phyloP scores from a whole-genome alignment of 352 stramenopile species.

The Phytophthora citricola region DNA sequence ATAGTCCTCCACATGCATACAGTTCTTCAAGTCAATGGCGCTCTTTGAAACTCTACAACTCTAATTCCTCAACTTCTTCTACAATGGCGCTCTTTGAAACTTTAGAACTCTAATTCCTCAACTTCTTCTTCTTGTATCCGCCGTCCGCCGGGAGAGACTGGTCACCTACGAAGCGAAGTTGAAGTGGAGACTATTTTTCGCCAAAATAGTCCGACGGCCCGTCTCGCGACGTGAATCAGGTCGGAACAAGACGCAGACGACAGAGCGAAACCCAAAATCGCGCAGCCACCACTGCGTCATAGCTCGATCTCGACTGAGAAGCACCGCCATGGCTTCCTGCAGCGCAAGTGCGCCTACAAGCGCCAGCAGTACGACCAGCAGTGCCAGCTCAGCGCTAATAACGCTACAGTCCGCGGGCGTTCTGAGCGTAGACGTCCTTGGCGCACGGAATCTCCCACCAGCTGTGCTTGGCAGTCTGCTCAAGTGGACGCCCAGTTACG shows the following conservation, averaged over 20 bases:
- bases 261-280: neutral
- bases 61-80: too few species aligned
- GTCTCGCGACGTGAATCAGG: slow-evolving; percentile 25
- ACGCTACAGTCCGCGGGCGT: slow-evolving; percentile 38
- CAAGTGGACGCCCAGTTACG: slow-evolving; percentile 74
- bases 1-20: too few species aligned
- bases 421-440: slow-evolving; percentile 65
- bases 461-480: slow-evolving; percentile 71
- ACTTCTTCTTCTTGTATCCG: too few species aligned
- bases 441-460: slow-evolving; percentile 61
- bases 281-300: slow-evolving; percentile 7
- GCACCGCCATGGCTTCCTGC: slow-evolving; percentile 45
- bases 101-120: too few species aligned
- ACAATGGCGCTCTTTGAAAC: too few species aligned
- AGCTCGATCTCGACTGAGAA: slow-evolving; percentile 17
- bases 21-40: too few species aligned
- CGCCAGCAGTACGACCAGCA: slow-evolving; percentile 13
- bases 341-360: slow-evolving; percentile 18
- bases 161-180: neutral
- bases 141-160: too few species aligned
- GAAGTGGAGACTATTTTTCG: slow-evolving; percentile 9
- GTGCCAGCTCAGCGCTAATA: slow-evolving; percentile 3
- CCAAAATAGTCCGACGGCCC: slow-evolving; percentile 4
- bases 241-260: slow-evolving; percentile 26
- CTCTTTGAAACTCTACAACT: too few species aligned